phyloP scores from a whole-genome alignment of 2,329 filamentous ascomycete genomes.

The Microsporum canis region DNA sequence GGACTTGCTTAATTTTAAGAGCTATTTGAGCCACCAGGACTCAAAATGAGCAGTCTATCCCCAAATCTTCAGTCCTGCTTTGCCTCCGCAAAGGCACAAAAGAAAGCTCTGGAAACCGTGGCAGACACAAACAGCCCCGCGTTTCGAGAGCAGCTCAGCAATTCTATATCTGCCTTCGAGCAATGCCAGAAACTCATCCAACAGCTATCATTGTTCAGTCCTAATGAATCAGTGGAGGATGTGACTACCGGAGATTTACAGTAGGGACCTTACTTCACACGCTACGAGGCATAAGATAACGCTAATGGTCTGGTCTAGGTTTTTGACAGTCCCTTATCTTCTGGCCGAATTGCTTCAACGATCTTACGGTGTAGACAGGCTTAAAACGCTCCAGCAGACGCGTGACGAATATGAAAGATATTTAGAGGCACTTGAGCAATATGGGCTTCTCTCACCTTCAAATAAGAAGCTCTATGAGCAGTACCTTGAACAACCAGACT shows the following conservation, averaged over 20 bases:
- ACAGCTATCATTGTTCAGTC: conserved; percentile 70
- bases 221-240: conserved; percentile 83
- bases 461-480: conserved; percentile 60
- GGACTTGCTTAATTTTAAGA: not conserved
- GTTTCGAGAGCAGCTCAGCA: conserved; percentile 56
- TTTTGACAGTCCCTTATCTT: conserved; percentile 65
- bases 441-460: conserved; percentile 55
- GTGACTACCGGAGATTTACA: conserved; percentile 72
- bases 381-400: conserved; percentile 50
- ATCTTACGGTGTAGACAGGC: conserved; percentile 52
- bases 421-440: conserved; percentile 63
- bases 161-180: conserved; percentile 59
- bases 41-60: conserved; percentile 30
- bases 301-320: conserved; percentile 33
- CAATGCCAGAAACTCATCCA: conserved; percentile 59
- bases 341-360: conserved; percentile 69
- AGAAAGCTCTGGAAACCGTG: conserved; percentile 45
- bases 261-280: conserved; percentile 30
- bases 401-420: conserved; percentile 66
- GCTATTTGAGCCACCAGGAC: not conserved
- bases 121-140: conserved; percentile 53
- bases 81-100: conserved; percentile 43
- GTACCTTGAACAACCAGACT: conserved; percentile 60
- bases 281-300: conserved; percentile 12
- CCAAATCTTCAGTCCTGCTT: conserved; percentile 47